Percentiles rank a stretch among this genome's conserved stretches.
Evolutionary conservation across 139 green algal genomes (phyloP).

Genomic region (Chara braunii): DNA sequence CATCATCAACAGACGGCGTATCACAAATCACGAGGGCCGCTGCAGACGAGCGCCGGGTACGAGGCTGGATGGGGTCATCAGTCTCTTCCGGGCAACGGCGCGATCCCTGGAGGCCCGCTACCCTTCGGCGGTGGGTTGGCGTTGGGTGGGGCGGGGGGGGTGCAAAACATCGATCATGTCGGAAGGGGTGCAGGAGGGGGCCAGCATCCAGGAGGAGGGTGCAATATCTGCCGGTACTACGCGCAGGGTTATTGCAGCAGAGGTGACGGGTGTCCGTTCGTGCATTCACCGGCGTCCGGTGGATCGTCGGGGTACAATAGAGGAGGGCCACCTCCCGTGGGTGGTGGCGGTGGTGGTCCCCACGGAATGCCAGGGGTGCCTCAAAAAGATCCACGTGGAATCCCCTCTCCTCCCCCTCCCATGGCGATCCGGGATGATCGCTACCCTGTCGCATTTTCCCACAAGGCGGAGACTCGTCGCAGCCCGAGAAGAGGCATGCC

Average conservation of each 20-base stretch:
- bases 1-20: not conserved
- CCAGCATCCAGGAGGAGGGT: not conserved
- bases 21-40: not conserved
- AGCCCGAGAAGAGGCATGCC: too few species aligned
- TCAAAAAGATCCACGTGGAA: not conserved
- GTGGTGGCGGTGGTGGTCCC: not conserved
- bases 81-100: not conserved
- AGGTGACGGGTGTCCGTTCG: constrained; percentile 32
- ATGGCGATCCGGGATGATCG: not conserved
- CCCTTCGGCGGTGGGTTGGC: not conserved
- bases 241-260: constrained; percentile 30
- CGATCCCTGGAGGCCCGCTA: not conserved
- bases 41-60: not conserved
- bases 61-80: not conserved
- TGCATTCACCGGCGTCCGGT: not conserved
- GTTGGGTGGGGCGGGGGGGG: not conserved
- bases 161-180: not conserved
- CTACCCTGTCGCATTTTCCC: not conserved
- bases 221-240: constrained; percentile 22
- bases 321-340: not conserved
- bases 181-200: not conserved
- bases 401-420: not conserved
- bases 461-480: not conserved
- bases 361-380: not conserved
- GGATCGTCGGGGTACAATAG: not conserved